phyloP scores from a whole-genome alignment of 371 early-diverging fungal genomes.

The Circinella umbellata region DNA sequence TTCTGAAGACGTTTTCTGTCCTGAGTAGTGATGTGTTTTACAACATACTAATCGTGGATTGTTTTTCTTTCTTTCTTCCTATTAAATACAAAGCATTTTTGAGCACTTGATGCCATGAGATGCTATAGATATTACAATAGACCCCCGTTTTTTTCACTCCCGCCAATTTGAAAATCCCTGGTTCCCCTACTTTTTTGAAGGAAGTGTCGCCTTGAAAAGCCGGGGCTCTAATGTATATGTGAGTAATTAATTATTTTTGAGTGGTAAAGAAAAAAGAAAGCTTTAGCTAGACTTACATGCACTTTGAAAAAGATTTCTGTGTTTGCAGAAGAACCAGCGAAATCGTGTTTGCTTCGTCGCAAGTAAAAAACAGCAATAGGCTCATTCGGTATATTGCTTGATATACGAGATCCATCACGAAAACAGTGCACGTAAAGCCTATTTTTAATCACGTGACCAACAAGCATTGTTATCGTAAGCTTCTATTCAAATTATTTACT shows the following conservation, averaged over 20 bases:
- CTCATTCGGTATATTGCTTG: not conserved
- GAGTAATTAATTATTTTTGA: too few relatives aligned
- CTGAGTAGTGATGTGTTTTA: not conserved
- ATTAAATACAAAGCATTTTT: constrained; percentile 1
- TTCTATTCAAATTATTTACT: not conserved
- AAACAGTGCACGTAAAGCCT: not conserved
- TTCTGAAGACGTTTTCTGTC: not conserved
- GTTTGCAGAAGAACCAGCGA: not conserved
- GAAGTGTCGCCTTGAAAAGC: too few relatives aligned
- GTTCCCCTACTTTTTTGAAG: too few relatives aligned
- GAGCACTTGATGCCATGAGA: not conserved
- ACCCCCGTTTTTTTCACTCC: too few relatives aligned
- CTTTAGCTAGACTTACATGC: not conserved
- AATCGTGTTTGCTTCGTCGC: not conserved
- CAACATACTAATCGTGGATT: not conserved
- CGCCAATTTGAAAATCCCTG: too few relatives aligned
- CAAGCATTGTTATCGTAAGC: not conserved
- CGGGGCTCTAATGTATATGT: too few relatives aligned
- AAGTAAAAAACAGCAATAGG: constrained; percentile 1
- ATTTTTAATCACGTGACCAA: constrained; percentile 1
- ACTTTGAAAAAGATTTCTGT: not conserved
- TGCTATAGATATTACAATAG: not conserved
- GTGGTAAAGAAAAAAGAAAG: not conserved
- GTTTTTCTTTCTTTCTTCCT: not conserved
- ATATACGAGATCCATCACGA: not conserved